Evolutionary conservation across 257 asterid species (phyloP), one percentile per base, ranked within the genome.

Genomic region (Datura wrightii): DNA sequence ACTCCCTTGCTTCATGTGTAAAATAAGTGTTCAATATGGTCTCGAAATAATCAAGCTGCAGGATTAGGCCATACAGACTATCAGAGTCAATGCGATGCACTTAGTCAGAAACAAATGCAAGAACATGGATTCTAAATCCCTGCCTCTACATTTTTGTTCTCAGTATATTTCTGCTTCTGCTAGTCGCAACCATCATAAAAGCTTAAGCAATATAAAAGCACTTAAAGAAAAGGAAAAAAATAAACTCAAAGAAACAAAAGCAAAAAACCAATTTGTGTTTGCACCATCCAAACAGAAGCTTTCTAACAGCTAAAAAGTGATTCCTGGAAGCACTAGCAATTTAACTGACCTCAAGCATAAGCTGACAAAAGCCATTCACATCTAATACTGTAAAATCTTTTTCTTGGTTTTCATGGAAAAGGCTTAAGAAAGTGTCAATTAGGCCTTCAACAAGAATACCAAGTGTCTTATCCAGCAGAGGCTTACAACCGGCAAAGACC

Each of bases 21-120:
- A 97, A 95, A 89, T 93, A 97, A 18, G 98, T 97, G 89, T 94
- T 97, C 93, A 97, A 88, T 85, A 97, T 90, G 52, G 99, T 97
- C 95, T 97, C 99, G 15, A 93, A 95, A 89, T 97, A 97, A 83
- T 97, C 99, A 54, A 97, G 97, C 99, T 96, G 98, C 95, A 89
- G 69, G 90, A 79, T 65, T 74, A 89, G 63, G 79, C 54, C 63
- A 36, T 41, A 79, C 67, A 18, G 85, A 85, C 72, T 80, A 71
- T 85, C 69, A 59, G 59, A 76, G 19, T 10, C 84, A 76, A 50
- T 5, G 8, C 44, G 8, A 50, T 9, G 3, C 13, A 48, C 44
- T 81, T 59, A 42, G 55, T 13, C 59, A 50, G 44, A 50, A 76
- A 34, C 44, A 50, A 76, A 74, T 13, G 44, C 79, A 71, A 44